A percentile compares a stretch with the other conserved stretches of the same genome.
phyloP scores from a whole-genome alignment of 495 filamentous ascomycete species.

The Trichoderma reesei region DNA sequence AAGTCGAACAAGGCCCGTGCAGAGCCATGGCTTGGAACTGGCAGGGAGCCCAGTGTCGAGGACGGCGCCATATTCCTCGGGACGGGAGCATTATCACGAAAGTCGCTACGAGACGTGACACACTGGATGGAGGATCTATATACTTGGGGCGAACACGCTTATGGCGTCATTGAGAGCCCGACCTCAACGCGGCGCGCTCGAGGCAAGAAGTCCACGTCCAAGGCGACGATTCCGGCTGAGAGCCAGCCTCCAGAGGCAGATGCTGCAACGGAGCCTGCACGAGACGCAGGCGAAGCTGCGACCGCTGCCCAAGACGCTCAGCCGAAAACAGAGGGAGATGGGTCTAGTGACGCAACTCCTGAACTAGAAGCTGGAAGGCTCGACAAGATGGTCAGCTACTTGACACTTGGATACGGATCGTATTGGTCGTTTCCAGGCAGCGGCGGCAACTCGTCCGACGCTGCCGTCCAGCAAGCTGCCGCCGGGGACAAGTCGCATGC shows the following conservation, averaged over 20 bases:
- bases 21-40: conserved; percentile 56
- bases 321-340: background rate
- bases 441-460: conserved; percentile 8
- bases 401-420: conserved; percentile 48
- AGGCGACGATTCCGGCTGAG: background rate
- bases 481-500: background rate
- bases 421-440: conserved; percentile 34
- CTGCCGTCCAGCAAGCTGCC: background rate
- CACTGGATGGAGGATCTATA: conserved; percentile 82
- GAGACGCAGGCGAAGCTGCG: conserved; percentile 1
- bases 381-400: conserved; percentile 38
- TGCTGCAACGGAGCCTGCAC: background rate
- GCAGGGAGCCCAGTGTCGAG: conserved; percentile 49
- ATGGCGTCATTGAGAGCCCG: conserved; percentile 71
- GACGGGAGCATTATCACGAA: conserved; percentile 53
- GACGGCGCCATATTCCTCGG: conserved; percentile 84
- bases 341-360: too few species aligned
- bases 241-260: background rate
- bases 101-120: conserved; percentile 55
- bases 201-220: background rate
- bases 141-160: conserved; percentile 63
- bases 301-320: background rate
- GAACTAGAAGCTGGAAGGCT: conserved; percentile 23
- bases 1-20: conserved; percentile 15
- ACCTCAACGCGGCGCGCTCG: conserved; percentile 35